Evolutionary conservation across 257 asterid species (phyloP).

Genomic region (Solanum clarkiae): DNA sequence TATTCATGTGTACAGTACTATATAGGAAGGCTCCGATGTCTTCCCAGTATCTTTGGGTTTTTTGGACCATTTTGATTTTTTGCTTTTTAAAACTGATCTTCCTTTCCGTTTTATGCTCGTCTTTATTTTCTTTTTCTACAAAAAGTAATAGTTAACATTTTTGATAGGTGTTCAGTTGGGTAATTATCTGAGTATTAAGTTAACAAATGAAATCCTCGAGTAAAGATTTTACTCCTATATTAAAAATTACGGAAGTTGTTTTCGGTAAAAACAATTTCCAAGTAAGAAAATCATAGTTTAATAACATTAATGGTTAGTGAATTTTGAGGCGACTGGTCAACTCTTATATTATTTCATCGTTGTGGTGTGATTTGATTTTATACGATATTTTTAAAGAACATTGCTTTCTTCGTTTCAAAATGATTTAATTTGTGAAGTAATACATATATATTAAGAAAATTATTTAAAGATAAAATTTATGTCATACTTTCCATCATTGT

Average conservation of each 20-base stretch:
- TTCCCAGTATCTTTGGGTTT: not conserved
- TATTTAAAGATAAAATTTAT: too few species aligned
- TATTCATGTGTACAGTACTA: not conserved
- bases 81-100: not conserved
- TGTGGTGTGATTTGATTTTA: too few species aligned
- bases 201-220: too few species aligned
- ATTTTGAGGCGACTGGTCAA: not conserved
- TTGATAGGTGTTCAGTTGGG: not conserved
- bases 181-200: not conserved
- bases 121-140: not conserved
- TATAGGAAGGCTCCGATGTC: not conserved
- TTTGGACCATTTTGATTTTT: not conserved
- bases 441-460: too few species aligned
- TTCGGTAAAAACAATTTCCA: not conserved
- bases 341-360: too few species aligned
- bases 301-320: not conserved
- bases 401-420: too few species aligned
- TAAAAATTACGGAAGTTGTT: too few species aligned
- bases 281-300: not conserved
- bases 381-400: too few species aligned
- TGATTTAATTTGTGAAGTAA: too few species aligned
- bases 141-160: not conserved
- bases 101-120: not conserved
- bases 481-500: too few species aligned
- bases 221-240: too few species aligned